Evolutionary conservation across 2,329 filamentous ascomycete genomes (phyloP).

Genomic region (Monosporascus sp.): DNA sequence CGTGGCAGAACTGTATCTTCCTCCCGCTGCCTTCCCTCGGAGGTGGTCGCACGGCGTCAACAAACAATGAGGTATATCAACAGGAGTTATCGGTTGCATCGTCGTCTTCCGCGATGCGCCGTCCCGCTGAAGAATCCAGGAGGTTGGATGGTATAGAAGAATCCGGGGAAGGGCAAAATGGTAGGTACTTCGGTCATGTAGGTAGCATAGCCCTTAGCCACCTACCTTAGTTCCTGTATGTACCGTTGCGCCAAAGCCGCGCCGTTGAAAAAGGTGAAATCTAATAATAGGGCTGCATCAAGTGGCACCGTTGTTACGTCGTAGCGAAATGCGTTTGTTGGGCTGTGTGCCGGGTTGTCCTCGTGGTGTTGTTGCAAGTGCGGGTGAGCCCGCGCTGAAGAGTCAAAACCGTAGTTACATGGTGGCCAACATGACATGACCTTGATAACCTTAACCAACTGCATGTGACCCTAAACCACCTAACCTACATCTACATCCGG

Average conservation of each 20-base stretch:
- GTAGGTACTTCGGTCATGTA: neutral
- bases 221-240: neutral
- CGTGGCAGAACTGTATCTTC: neutral
- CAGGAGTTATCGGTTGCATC: too few species aligned
- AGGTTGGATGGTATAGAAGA: neutral
- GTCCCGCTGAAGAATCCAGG: constrained; percentile 2
- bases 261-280: neutral
- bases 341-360: neutral
- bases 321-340: neutral
- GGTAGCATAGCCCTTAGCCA: neutral
- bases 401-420: neutral
- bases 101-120: neutral
- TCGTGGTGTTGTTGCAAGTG: neutral
- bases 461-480: neutral
- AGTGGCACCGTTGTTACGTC: neutral
- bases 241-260: neutral
- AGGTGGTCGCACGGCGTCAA: neutral
- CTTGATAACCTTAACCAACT: neutral
- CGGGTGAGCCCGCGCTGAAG: neutral
- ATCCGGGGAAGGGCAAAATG: neutral
- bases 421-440: neutral
- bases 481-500: neutral
- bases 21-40: neutral
- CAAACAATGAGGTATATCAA: neutral
- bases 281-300: constrained; percentile 1